Evolutionary conservation across 805 yeast species (phyloP).

Genomic region (Zygoascus bituminiphila): DNA sequence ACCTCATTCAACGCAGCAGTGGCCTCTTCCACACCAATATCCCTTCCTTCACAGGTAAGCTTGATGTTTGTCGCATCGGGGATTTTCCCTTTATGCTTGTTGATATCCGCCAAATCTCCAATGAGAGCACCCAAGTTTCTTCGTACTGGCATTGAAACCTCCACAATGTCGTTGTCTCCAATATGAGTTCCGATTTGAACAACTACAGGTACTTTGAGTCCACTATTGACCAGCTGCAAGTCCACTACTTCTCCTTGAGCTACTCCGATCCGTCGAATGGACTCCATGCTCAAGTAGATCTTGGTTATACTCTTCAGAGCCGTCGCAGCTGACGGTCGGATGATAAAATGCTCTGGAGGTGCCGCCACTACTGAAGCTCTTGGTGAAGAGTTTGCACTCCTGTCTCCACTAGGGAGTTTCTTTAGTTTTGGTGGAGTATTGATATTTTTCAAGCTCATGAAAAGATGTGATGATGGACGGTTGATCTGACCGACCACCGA

Average conservation of each 20-base stretch:
- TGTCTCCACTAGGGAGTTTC: not conserved
- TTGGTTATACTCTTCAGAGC: not conserved
- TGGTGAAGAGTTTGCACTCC: not conserved
- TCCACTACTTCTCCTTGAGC: not conserved
- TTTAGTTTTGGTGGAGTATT: not conserved
- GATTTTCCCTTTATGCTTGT: conserved; percentile 42
- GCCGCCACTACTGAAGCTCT: not conserved
- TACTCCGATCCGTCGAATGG: not conserved
- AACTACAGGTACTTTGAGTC: conserved; percentile 2
- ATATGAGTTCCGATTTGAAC: conserved; percentile 2
- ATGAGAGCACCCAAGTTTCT: conserved; percentile 35
- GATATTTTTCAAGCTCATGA: not conserved
- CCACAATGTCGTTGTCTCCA: conserved; percentile 19
- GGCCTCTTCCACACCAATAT: not conserved
- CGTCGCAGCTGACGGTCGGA: not conserved
- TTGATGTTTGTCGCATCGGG: conserved; percentile 29
- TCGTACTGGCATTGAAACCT: conserved; percentile 29
- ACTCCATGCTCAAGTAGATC: not conserved
- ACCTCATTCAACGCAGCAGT: conserved; percentile 15
- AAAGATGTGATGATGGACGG: not conserved
- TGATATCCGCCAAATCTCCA: conserved; percentile 46
- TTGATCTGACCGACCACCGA: too few relatives aligned
- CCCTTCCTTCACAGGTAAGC: not conserved
- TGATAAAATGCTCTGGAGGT: not conserved
- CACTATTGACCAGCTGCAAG: not conserved